These are phyloP conservation scores for Cryptosporidium canis DNA, from an alignment of 169 alveolate genomes.

Conservation along the genomic window DNA sequence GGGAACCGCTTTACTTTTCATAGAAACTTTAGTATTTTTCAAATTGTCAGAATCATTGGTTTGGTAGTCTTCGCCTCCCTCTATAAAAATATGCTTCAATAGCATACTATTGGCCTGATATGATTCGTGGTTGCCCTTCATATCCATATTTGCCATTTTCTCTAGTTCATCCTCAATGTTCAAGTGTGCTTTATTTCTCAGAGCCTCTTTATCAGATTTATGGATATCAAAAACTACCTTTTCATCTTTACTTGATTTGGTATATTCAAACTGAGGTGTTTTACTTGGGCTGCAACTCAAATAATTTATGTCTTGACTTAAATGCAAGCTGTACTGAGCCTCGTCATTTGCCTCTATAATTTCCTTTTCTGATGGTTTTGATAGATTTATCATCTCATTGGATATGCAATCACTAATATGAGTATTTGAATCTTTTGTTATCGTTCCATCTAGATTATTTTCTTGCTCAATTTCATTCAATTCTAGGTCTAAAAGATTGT, in stretches of 20 bases:
- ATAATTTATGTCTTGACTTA: background rate
- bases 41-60: background rate
- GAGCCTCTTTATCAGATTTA: background rate
- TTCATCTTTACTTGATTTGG: background rate
- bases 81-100: slow-evolving; percentile 18
- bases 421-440: background rate
- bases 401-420: background rate
- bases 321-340: background rate
- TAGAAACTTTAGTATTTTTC: background rate
- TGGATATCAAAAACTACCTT: background rate
- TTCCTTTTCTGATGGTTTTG: slow-evolving; percentile 3
- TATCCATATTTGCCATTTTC: slow-evolving; percentile 27
- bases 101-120: background rate
- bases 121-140: background rate
- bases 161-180: slow-evolving; percentile 67
- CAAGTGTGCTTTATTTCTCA: background rate
- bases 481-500: slow-evolving; percentile 17
- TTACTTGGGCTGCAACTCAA: background rate
- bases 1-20: background rate
- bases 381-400: background rate
- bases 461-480: slow-evolving; percentile 8
- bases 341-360: background rate
- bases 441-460: background rate
- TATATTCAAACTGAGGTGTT: background rate
- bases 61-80: background rate